Evolutionary conservation across 1,284 basidiomycete genomes (phyloP).

Genomic region (Pisolithus thermaeus): DNA sequence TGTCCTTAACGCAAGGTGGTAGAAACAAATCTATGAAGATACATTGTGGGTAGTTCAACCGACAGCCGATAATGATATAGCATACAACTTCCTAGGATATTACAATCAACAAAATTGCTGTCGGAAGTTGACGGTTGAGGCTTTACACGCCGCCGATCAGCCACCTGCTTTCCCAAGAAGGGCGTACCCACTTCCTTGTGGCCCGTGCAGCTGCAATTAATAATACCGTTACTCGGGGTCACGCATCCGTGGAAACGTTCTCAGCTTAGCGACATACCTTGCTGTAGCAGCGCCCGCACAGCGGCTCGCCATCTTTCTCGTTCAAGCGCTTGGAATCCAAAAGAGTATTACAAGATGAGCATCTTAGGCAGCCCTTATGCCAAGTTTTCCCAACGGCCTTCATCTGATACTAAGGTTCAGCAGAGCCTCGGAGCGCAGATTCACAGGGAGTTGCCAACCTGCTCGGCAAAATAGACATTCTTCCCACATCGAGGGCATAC

Average conservation of each 20-base stretch:
- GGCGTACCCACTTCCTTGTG: conserved; percentile 68
- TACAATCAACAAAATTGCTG: neutral
- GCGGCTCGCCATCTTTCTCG: conserved; percentile 67
- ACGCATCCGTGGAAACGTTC: neutral
- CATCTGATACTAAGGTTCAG: conserved; percentile 34
- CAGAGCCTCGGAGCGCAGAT: neutral
- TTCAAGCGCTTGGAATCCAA: conserved; percentile 65
- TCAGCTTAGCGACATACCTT: conserved; percentile 45
- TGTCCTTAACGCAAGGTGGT: no score
- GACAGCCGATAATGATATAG: neutral
- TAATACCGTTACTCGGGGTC: conserved; percentile 1
- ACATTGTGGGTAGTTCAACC: neutral
- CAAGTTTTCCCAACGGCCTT: conserved; percentile 73
- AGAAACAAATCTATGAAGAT: neutral
- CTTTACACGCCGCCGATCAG: conserved; percentile 11
- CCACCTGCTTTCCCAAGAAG: conserved; percentile 58
- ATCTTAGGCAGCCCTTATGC: conserved; percentile 71
- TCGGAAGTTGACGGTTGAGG: neutral
- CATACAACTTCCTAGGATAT: neutral
- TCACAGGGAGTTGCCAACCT: conserved; percentile 30
- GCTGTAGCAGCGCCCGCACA: conserved; percentile 65
- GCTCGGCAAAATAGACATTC: conserved; percentile 62
- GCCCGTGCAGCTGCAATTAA: conserved; percentile 53
- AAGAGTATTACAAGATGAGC: conserved; percentile 57
- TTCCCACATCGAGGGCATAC: conserved; percentile 52